Evolutionary conservation across 345 rosid species (phyloP).

Genomic region (Corchorus olitorius): DNA sequence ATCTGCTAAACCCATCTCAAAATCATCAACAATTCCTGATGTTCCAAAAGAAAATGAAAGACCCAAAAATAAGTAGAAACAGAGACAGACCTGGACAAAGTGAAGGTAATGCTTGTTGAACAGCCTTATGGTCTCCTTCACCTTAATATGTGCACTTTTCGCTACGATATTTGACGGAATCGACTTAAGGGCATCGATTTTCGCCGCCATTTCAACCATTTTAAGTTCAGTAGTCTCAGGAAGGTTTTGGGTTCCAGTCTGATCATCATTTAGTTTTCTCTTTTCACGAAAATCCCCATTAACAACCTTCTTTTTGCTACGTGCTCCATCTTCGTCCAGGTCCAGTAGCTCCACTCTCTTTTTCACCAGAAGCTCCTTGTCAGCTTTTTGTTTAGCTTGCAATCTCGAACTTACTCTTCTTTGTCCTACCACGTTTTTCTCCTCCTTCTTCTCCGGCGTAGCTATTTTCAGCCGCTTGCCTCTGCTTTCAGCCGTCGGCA

Average conservation of each 20-base stretch:
- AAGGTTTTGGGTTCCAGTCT: conserved; percentile 8
- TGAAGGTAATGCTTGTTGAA: conserved; percentile 90
- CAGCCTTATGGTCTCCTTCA: conserved; percentile 66
- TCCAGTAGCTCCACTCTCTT: conserved; percentile 45
- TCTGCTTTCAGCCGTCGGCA: background rate
- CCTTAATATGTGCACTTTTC: conserved; percentile 57
- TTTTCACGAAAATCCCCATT: background rate
- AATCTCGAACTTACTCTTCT: conserved; percentile 17
- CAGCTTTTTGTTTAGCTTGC: conserved; percentile 29
- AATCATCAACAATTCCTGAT: background rate
- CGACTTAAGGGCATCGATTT: background rate
- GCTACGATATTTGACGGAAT: conserved; percentile 20
- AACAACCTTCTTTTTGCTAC: conserved; percentile 16
- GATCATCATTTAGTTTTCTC: conserved; percentile 11
- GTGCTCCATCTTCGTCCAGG: conserved; percentile 7
- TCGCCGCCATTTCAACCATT: conserved; percentile 12
- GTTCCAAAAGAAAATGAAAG: background rate
- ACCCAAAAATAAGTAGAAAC: background rate
- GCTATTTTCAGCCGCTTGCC: background rate
- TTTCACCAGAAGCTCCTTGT: conserved; percentile 50
- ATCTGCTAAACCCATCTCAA: background rate
- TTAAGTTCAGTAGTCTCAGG: background rate
- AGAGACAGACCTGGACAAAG: conserved; percentile 61
- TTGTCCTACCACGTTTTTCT: background rate
- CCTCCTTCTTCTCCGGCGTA: background rate